Base-by-base conservation (phyloP, 352 stramenopile species). In the Elongisporangium anandrum region DNA sequence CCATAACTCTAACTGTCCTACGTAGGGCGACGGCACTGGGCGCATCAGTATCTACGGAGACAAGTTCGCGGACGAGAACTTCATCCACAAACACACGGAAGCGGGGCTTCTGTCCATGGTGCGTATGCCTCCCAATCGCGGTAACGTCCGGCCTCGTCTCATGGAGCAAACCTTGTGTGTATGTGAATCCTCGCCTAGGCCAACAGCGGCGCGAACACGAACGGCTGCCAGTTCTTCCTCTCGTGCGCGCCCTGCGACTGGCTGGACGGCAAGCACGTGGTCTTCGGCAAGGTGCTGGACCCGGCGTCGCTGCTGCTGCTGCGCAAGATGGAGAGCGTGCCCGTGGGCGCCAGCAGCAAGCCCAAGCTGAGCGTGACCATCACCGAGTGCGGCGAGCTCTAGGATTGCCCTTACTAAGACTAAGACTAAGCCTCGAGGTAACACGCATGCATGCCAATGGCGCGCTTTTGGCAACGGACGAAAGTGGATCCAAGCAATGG, bases 201-300 rank as follows among this genome's bases (percentile, higher is more conserved):
- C 20, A 99, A 99, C 73, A 97, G 85, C 47, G 96, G 96, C 7
- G 79, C 91, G 0, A 92, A 97, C 64, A 96, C 90, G 23, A 98
- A 99, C 62, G 88, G 90, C 41, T 97, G 88, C 68, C 91, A 97
- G 66, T 99, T 99, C 69, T 99, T 98, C 74, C 84, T 98, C 61
- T 98, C 93, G 24, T 97, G 86, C 61, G 90, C 87, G 41, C 89
- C 94, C 50, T 95, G 90, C 59, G 91, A 97, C 63, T 98, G 93
- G 94, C 76, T 98, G 47, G 95, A 99, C 80, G 88, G 87, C 58
- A 98, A 98, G 79, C 96, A 99, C 73, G 82, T 96, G n/a, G 95
- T 99, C 13, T 99, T 99, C 79, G 96, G 96, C 20, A 97, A 97
- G 60, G 77, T 97, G 56, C 71, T 97, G 61, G 90, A 97, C 60